A percentile compares a stretch with the other conserved stretches of the same genome.
Evolutionary conservation across 352 stramenopile genomes (phyloP).

Genomic region (Halophytophthora polymorphica): DNA sequence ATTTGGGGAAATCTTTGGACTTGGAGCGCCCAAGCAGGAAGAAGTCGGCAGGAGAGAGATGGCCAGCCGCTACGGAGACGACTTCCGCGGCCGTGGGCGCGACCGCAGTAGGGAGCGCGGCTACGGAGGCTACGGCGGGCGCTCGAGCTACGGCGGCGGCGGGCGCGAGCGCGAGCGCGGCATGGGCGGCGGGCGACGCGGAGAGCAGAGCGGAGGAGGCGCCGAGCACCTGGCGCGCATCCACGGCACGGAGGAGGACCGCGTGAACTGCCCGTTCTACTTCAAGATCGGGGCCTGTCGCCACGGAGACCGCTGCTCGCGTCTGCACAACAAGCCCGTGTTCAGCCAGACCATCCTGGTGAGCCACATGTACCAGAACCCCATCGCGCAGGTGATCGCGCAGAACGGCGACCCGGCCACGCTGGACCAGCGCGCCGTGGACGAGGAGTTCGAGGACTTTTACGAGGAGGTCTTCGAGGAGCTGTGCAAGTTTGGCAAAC

Average conservation of each 20-base stretch:
- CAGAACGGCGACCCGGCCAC: constrained; percentile 79
- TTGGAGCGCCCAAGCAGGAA: too few species aligned
- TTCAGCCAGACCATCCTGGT: constrained; percentile 99
- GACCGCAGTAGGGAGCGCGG: constrained; percentile 74
- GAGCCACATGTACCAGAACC: constrained; percentile 98
- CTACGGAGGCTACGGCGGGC: constrained; percentile 38
- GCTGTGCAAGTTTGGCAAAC: constrained; percentile 97
- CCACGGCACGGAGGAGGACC: constrained; percentile 96
- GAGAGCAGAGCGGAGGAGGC: constrained; percentile 73
- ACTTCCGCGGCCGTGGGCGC: constrained; percentile 58
- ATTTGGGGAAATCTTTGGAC: constrained; percentile 40
- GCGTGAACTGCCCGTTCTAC: constrained; percentile 99
- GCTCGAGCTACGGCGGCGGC: constrained; percentile 33
- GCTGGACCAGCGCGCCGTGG: constrained; percentile 88
- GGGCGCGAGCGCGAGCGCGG: constrained; percentile 49
- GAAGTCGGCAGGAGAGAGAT: constrained; percentile 9
- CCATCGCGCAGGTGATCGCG: constrained; percentile 86
- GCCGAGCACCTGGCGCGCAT: constrained; percentile 96
- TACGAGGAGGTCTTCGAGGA: constrained; percentile 98
- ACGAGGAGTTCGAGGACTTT: constrained; percentile 97
- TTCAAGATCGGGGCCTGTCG: constrained; percentile 99
- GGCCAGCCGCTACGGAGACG: constrained; percentile 74
- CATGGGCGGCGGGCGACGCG: constrained; percentile 43
- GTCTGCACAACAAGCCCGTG: constrained; percentile 97
- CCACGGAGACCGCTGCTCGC: constrained; percentile 98